phyloP scores from a whole-genome alignment of 2,329 filamentous ascomycete species.

The Kalmusia sp. region DNA sequence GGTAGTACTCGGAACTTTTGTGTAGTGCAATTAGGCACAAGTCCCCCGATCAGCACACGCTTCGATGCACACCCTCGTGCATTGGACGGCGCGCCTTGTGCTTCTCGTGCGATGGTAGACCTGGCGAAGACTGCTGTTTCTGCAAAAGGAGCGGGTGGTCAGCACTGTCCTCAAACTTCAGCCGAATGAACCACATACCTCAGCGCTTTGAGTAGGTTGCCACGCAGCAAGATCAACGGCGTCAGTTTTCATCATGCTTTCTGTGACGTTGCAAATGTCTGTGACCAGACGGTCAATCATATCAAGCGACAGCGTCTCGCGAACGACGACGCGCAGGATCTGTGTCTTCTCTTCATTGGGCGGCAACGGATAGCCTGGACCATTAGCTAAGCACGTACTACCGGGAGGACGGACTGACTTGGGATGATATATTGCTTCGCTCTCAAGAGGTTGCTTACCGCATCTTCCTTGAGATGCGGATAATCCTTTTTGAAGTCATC shows the following conservation, averaged over 20 bases:
- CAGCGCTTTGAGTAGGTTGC: slow-evolving; percentile 50
- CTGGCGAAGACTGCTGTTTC: slow-evolving; percentile 50
- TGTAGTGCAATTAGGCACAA: not conserved
- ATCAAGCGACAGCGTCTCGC: slow-evolving; percentile 73
- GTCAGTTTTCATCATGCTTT: slow-evolving; percentile 64
- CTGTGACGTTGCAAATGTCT: slow-evolving; percentile 67
- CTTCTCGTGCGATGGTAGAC: slow-evolving; percentile 48
- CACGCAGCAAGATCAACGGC: slow-evolving; percentile 59
- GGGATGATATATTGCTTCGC: slow-evolving; percentile 75
- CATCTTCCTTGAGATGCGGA: slow-evolving; percentile 69
- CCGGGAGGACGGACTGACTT: slow-evolving; percentile 50
- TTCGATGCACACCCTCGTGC: slow-evolving; percentile 56
- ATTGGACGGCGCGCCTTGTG: slow-evolving; percentile 56
- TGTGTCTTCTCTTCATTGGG: slow-evolving; percentile 67
- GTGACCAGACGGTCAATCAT: slow-evolving; percentile 68
- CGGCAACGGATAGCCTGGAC: slow-evolving; percentile 68
- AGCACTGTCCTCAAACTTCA: not conserved
- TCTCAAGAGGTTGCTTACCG: slow-evolving; percentile 67
- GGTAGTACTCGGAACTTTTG: not conserved
- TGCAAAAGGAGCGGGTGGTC: not conserved
- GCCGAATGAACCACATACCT: slow-evolving; percentile 24
- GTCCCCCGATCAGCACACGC: slow-evolving; percentile 51
- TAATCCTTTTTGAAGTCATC: slow-evolving; percentile 67
- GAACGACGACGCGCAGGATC: slow-evolving; percentile 71
- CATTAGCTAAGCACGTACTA: slow-evolving; percentile 17